Evolutionary conservation across 2,329 filamentous ascomycete genomes (phyloP).

Genomic region (Cladosporium colombiae): DNA sequence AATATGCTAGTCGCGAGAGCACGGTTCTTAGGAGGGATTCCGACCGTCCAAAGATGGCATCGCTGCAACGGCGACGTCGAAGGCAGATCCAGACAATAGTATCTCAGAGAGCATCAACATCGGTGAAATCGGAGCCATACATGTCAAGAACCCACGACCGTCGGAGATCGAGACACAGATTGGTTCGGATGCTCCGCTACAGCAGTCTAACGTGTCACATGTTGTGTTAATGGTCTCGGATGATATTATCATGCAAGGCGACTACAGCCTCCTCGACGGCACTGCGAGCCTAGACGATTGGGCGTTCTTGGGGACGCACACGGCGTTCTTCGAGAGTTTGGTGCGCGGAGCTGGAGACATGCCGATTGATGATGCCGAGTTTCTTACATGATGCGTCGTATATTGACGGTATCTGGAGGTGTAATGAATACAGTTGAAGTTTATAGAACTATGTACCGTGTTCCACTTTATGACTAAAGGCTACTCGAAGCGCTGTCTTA

Average conservation of each 20-base stretch:
- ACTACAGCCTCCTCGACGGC: not conserved
- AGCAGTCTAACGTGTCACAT: not conserved
- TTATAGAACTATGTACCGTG: too few relatives aligned
- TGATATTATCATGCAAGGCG: not conserved
- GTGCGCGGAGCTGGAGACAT: not conserved
- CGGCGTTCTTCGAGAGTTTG: not conserved
- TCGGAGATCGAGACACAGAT: not conserved
- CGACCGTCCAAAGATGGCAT: not conserved
- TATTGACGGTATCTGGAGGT: too few relatives aligned
- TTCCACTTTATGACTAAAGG: too few relatives aligned
- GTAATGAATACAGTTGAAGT: too few relatives aligned
- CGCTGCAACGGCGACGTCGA: too few relatives aligned
- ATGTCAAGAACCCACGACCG: not conserved
- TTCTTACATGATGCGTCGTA: too few relatives aligned
- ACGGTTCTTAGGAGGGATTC: not conserved
- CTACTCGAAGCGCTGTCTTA: too few relatives aligned
- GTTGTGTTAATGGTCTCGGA: too few relatives aligned
- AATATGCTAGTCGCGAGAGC: not conserved
- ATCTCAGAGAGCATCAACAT: not conserved
- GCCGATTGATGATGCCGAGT: not conserved
- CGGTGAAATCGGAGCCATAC: not conserved
- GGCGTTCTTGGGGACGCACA: not conserved
- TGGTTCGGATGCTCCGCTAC: not conserved
- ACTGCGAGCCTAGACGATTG: not conserved
- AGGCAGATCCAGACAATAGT: not conserved